Evolutionary conservation across 164 flowering plant genomes (phyloP).

Genomic region (Protea cynaroides): DNA sequence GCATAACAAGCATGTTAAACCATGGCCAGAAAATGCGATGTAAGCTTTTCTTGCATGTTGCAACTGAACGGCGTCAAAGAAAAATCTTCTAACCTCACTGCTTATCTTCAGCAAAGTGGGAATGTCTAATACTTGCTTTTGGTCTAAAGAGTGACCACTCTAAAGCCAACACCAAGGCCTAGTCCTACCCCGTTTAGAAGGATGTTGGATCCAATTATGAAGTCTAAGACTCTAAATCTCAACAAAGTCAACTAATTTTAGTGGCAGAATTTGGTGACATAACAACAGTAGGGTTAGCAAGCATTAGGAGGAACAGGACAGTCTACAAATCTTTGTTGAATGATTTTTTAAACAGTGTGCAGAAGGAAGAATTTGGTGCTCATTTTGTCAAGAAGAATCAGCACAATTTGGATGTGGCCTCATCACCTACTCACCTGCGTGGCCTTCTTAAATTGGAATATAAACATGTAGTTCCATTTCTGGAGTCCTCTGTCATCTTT

Average conservation of each 20-base stretch:
- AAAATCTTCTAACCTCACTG: no score
- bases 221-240: constrained; percentile 81
- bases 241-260: constrained; percentile 31
- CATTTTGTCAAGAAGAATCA: constrained; percentile 21
- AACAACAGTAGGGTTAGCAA: constrained; percentile 10
- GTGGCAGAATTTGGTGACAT: constrained; percentile 13
- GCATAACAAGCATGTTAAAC: no score
- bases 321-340: constrained; percentile 26
- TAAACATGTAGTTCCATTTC: constrained; percentile 57
- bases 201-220: constrained; percentile 66
- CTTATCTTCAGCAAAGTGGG: constrained; percentile 49
- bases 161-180: constrained; percentile 35
- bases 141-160: constrained; percentile 36
- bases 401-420: constrained; percentile 12
- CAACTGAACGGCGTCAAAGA: no score
- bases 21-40: no score
- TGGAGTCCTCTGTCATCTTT: constrained; percentile 65
- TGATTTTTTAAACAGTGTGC: constrained; percentile 23
- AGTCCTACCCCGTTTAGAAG: constrained; percentile 41
- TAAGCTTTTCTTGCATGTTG: no score
- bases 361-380: no score
- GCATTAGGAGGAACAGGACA: constrained; percentile 21
- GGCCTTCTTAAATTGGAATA: constrained; percentile 58
- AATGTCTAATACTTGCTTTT: constrained; percentile 34
- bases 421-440: constrained; percentile 69